A percentile compares a stretch with the other conserved stretches of the same genome.
These are phyloP conservation scores for Polytrichum commune DNA, from an alignment of 225 moss, liverwort and hornwort species.

Conservation along the genomic window DNA sequence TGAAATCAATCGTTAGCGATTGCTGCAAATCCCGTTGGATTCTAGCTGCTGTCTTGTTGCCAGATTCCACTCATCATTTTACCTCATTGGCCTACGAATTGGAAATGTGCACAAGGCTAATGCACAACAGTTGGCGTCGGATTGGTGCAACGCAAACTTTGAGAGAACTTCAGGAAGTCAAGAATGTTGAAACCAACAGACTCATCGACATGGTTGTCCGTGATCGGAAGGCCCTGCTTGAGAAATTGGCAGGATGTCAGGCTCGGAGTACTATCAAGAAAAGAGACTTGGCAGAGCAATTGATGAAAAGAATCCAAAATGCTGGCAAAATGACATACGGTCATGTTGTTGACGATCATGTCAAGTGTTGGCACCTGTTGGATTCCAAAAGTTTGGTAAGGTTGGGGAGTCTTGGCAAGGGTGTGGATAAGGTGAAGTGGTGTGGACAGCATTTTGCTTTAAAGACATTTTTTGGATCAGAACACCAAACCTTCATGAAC, in stretches of 20 bases:
- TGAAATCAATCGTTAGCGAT: background rate
- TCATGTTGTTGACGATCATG: background rate
- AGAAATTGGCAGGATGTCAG: background rate
- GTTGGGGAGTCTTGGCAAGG: background rate
- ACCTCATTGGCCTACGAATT: background rate
- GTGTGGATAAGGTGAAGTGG: background rate
- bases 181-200: background rate
- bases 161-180: background rate
- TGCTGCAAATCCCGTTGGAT: constrained; percentile 1
- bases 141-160: background rate
- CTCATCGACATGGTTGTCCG: background rate
- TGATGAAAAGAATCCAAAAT: constrained; percentile 1
- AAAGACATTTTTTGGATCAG: background rate
- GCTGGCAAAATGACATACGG: background rate
- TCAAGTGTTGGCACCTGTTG: background rate
- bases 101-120: background rate
- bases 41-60: background rate
- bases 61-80: background rate
- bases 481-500: background rate
- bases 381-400: constrained; percentile 1
- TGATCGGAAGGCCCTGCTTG: background rate
- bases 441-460: background rate
- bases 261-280: background rate
- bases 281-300: background rate
- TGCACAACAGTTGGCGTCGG: background rate